Evolutionary conservation across 495 filamentous ascomycete species (phyloP).

Genomic region (Hyaloscypha variabilis): DNA sequence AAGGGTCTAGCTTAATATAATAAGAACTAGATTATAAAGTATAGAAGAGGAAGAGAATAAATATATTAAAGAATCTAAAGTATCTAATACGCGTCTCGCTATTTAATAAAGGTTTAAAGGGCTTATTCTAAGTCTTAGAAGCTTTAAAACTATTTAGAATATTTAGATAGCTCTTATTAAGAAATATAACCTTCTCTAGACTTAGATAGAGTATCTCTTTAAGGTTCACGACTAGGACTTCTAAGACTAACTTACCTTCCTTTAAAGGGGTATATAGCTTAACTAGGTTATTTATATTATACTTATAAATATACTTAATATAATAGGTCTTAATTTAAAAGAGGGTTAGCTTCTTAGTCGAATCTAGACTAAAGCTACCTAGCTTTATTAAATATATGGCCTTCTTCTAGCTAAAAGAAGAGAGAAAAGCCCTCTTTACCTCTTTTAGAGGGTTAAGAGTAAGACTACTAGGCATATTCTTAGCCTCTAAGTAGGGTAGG

Average conservation of each 20-base stretch:
- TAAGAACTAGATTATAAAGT: not conserved
- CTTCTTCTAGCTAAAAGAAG: not conserved
- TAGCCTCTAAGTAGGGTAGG: not conserved
- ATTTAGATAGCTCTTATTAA: not conserved
- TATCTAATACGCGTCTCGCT: not conserved
- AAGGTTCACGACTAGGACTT: not conserved
- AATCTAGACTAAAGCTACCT: not conserved
- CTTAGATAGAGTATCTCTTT: not conserved
- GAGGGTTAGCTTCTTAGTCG: not conserved
- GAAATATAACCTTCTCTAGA: not conserved
- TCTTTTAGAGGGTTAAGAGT: not conserved
- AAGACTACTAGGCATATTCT: not conserved
- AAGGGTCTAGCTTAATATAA: not conserved
- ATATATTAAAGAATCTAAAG: not conserved
- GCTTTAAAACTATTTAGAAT: not conserved
- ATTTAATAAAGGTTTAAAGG: conserved; percentile 5
- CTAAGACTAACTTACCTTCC: not conserved
- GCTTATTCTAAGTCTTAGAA: not conserved
- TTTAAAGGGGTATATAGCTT: not conserved
- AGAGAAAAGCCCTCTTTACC: not conserved
- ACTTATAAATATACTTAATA: conserved; percentile 3
- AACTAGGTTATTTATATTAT: conserved; percentile 1
- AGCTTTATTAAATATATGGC: not conserved
- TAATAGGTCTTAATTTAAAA: conserved; percentile 1
- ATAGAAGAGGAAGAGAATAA: not conserved